Conservation (phyloP, 2,329 filamentous ascomycete genomes). For the Hypoxylon sp. region DNA sequence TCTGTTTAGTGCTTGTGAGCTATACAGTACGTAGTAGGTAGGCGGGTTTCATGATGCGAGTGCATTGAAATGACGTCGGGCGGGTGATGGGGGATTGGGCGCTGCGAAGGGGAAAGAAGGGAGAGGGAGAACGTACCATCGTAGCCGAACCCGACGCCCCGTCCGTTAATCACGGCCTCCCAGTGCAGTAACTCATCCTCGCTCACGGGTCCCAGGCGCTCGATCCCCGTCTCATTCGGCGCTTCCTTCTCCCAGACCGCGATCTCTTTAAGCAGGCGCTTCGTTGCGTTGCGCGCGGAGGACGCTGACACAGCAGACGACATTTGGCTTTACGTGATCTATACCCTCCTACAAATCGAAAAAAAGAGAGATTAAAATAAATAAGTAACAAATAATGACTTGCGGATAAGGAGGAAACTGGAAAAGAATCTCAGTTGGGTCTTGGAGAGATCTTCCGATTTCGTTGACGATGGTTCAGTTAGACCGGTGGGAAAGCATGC, state of each 20-base stretch:
- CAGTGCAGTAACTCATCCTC: conserved; percentile 71
- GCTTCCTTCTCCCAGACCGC: conserved; percentile 66
- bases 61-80: not conserved
- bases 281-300: conserved; percentile 65
- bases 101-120: conserved; percentile 1
- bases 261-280: conserved; percentile 72
- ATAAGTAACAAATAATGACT: not conserved
- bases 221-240: conserved; percentile 67
- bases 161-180: conserved; percentile 73
- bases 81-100: not conserved
- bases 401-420: not conserved
- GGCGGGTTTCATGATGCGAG: not conserved
- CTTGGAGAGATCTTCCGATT: not conserved
- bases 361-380: not conserved
- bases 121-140: conserved; percentile 61
- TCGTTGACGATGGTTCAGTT: not conserved
- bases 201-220: conserved; percentile 69
- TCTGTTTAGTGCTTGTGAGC: conserved; percentile 54
- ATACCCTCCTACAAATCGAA: not conserved
- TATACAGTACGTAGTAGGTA: not conserved
- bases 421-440: not conserved
- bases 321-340: not conserved
- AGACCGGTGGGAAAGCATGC: not conserved
- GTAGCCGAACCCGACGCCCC: conserved; percentile 68
- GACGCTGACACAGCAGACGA: conserved; percentile 36